A percentile compares a stretch with the other conserved stretches of the same genome.
Evolutionary conservation across 495 filamentous ascomycete species (phyloP).

Genomic region (Aspergillus bridgeri): DNA sequence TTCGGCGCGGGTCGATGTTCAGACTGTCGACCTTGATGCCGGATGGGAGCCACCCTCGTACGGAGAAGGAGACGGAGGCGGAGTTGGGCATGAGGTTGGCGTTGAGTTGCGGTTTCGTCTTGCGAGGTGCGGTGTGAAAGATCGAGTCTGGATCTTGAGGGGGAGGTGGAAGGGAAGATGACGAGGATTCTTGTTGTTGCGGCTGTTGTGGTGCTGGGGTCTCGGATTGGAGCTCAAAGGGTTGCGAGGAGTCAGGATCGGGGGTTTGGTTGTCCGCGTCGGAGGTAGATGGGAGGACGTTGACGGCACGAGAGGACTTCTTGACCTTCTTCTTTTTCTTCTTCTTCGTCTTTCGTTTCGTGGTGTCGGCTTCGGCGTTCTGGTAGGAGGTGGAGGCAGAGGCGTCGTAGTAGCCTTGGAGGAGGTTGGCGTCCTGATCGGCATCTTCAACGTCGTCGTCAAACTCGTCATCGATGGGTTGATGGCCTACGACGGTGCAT

Average conservation of each 20-base stretch:
- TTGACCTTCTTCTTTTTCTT: constrained; percentile 42
- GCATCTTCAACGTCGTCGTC: constrained; percentile 54
- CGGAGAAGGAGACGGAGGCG: constrained; percentile 81
- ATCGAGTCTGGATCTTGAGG: constrained; percentile 17
- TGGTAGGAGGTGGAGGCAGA: constrained; percentile 41
- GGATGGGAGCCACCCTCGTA: constrained; percentile 93
- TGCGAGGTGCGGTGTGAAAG: constrained; percentile 30
- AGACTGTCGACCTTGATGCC: constrained; percentile 92
- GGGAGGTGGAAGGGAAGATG: constrained; percentile 4
- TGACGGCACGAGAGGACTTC: constrained; percentile 29
- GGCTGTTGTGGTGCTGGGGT: constrained; percentile 4
- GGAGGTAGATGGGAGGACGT: constrained; percentile 18
- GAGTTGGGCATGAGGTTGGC: constrained; percentile 87
- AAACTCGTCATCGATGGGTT: constrained; percentile 48
- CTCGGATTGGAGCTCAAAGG: constrained; percentile 1
- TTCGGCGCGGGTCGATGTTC: constrained; percentile 77
- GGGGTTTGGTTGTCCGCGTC: constrained; percentile 19
- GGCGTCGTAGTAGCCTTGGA: constrained; percentile 57
- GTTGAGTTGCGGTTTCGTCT: constrained; percentile 61
- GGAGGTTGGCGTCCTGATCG: constrained; percentile 40
- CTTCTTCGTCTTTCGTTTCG: constrained; percentile 37
- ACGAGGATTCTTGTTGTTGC: constrained; percentile 1
- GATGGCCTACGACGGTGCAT: constrained; percentile 71
- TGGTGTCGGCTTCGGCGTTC: constrained; percentile 22
- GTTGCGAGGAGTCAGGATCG: constrained; percentile 14